Conservation (phyloP, 176 grass and related monocot genomes). For the Aegilops umbellulata region DNA sequence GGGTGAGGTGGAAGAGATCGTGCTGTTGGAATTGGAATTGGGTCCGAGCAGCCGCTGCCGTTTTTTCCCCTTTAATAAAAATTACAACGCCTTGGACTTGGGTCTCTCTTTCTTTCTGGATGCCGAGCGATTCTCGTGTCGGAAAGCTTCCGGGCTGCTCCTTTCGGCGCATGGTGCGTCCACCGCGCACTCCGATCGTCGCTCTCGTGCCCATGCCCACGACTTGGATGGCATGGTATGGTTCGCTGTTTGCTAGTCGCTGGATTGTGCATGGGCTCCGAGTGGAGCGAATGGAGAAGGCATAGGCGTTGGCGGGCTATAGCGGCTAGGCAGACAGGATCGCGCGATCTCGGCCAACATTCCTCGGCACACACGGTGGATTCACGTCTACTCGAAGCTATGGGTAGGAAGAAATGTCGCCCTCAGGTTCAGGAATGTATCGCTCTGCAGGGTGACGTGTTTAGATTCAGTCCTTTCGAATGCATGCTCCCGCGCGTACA, state of each 20-base stretch:
- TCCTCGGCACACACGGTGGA: constrained; percentile 18
- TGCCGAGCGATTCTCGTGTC: constrained; percentile 22
- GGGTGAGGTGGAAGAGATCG: constrained; percentile 18
- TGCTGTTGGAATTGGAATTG: constrained; percentile 29
- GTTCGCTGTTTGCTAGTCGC: neutral
- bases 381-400: neutral
- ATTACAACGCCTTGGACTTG: neutral
- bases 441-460: neutral
- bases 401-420: neutral
- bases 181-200: neutral
- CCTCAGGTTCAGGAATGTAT: constrained; percentile 27
- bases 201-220: constrained; percentile 24
- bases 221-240: neutral
- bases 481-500: constrained; percentile 1
- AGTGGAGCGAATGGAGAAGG: neutral
- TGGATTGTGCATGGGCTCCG: neutral
- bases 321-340: constrained; percentile 29
- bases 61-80: neutral
- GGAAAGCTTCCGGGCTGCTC: neutral
- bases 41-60: neutral
- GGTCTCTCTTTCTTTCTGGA: neutral
- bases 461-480: neutral
- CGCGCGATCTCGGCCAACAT: constrained; percentile 38
- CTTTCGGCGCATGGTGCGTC: neutral
- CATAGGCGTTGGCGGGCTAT: neutral